phyloP scores from a whole-genome alignment of 352 stramenopile species.

The Globisporangium echinulatum region DNA sequence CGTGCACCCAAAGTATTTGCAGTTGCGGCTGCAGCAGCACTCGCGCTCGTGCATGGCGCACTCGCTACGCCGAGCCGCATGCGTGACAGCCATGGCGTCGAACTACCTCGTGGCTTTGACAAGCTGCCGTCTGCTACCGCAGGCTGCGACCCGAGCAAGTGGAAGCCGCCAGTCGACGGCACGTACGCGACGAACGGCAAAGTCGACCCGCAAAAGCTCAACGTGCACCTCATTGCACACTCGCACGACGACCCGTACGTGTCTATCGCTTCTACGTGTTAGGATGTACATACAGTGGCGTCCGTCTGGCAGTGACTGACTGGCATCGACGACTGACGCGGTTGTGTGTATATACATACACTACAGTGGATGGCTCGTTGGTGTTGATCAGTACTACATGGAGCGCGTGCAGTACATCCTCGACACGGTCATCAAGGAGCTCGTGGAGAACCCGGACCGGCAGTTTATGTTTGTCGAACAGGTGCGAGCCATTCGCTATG shows the following conservation, averaged over 20 bases:
- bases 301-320: not conserved
- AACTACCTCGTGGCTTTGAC: not conserved
- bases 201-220: slow-evolving; percentile 74
- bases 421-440: slow-evolving; percentile 85
- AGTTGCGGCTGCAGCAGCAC: slow-evolving; percentile 2
- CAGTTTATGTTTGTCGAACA: slow-evolving; percentile 95
- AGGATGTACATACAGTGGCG: not conserved
- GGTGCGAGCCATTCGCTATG: slow-evolving; percentile 13
- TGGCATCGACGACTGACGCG: not conserved
- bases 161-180: slow-evolving; percentile 49
- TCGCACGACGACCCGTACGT: slow-evolving; percentile 92
- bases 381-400: slow-evolving; percentile 97
- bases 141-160: slow-evolving; percentile 56
- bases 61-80: not conserved
- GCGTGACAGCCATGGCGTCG: slow-evolving; percentile 13
- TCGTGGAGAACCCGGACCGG: slow-evolving; percentile 85
- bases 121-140: not conserved
- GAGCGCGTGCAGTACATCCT: slow-evolving; percentile 94
- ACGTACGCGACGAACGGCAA: slow-evolving; percentile 60
- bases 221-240: slow-evolving; percentile 95
- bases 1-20: slow-evolving; percentile 13
- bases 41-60: slow-evolving; percentile 5
- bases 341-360: slow-evolving; percentile 5
- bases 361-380: slow-evolving; percentile 90
- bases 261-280: not conserved